phyloP scores from a whole-genome alignment of 768 basidiomycete genomes.

The Tricholoma hemisulphureum region DNA sequence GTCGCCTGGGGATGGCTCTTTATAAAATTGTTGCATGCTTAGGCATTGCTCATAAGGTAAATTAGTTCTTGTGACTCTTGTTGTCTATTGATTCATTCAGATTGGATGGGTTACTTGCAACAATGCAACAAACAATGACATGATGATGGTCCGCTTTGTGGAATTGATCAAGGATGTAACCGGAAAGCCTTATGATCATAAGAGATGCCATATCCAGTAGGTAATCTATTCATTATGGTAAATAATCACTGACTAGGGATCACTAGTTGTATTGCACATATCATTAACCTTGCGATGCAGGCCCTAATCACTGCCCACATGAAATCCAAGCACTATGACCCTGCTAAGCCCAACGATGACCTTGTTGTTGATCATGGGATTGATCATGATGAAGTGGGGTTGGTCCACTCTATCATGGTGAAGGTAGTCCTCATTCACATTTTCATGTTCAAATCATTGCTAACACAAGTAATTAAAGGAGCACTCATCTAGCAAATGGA shows the following conservation, averaged over 20 bases:
- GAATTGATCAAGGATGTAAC: background rate
- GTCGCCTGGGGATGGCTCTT: no score
- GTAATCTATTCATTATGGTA: no score
- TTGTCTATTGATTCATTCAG: slow-evolving; percentile 14
- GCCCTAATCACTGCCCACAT: slow-evolving; percentile 25
- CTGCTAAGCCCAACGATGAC: slow-evolving; percentile 19
- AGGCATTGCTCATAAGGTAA: background rate
- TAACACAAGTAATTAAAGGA: background rate
- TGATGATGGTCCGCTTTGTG: slow-evolving; percentile 31
- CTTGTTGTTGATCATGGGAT: slow-evolving; percentile 1
- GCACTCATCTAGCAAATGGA: background rate
- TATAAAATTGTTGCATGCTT: no score
- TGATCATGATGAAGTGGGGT: slow-evolving; percentile 22
- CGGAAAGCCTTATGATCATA: no score
- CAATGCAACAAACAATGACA: no score
- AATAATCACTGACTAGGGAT: background rate
- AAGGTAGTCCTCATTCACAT: background rate
- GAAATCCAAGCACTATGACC: slow-evolving; percentile 23
- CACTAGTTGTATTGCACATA: slow-evolving; percentile 28
- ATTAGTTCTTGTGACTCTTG: background rate
- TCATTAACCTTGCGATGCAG: slow-evolving; percentile 34
- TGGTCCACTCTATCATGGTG: background rate
- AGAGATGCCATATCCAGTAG: no score
- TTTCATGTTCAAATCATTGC: background rate
- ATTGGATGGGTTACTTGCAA: slow-evolving; percentile 35